phyloP scores from a whole-genome alignment of 164 flowering plant genomes.

The Aristolochia californica region DNA sequence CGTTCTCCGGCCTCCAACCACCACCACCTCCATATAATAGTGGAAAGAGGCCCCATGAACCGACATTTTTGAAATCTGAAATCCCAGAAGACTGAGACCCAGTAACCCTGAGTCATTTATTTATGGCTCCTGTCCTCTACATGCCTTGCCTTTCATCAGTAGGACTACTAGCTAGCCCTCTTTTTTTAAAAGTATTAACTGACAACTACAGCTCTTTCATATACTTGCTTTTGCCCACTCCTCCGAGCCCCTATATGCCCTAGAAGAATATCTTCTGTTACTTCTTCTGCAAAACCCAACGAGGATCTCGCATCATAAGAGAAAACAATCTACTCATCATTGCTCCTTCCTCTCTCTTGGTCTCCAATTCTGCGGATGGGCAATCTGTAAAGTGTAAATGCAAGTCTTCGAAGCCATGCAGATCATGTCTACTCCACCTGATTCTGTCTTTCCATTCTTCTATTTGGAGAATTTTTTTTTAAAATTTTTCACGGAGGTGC shows the following conservation, averaged over 20 bases:
- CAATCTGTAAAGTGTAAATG: neutral
- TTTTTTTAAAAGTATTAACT: neutral
- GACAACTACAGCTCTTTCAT: neutral
- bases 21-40: neutral
- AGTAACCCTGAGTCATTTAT: neutral
- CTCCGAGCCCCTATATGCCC: neutral
- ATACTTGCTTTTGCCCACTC: conserved; percentile 1
- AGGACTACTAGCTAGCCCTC: neutral
- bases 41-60: neutral
- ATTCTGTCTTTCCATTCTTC: neutral
- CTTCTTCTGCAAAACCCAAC: neutral
- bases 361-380: neutral
- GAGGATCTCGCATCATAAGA: neutral
- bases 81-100: neutral
- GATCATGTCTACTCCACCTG: neutral
- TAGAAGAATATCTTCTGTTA: neutral
- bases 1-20: neutral
- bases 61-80: neutral
- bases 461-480: too few species aligned
- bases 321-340: conserved; percentile 2
- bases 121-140: neutral
- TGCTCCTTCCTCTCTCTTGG: neutral
- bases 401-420: neutral
- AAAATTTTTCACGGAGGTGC: neutral
- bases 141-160: neutral